Evolutionary conservation across 2,329 filamentous ascomycete genomes (phyloP), one percentile per base, ranked within the genome.

Genomic region (Trichocomaceae sp.): DNA sequence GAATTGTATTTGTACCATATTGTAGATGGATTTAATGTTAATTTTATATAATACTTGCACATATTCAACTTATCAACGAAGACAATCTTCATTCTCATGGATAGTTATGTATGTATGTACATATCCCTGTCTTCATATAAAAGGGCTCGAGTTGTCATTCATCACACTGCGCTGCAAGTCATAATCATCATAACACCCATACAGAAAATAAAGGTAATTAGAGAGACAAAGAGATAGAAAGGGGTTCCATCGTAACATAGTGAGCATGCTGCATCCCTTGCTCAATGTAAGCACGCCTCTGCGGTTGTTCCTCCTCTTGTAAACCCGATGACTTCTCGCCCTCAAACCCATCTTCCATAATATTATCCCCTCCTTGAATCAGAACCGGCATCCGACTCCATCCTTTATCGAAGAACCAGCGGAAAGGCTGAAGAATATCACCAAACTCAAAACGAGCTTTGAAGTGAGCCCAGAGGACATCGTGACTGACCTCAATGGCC

Each of bases 401-500:
- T 22, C 15, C 44, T n/a, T 54, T 58, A 15, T 23, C 31, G 29
- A 65, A 60, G 12, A 67, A 55, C 23, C 60, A 60, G 9, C 33
- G 54, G 13, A 67, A 33, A 2, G 63, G 54, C 5, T 55, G 52
- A 41, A 19, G 26, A 4, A 52, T 23, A 23, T 37, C 49, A 10
- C 61, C 50, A 12, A 57, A 47, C 2, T 33, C 47, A 2, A 59
- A 46, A 5, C 47, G 50, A 20, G 29, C 17, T 23, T 50, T 50
- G 23, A 59, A 57, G 4, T 26, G 15, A 20, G 54, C 50, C 65
- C 64, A 67, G 47, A 66, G 48, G 52, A 59, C 58, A 20, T 63
- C 63, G 53, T 68, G 64, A 2, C 63, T 63, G 15, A 63, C n/a
- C 22, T 65, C 59, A 10, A 68, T 47, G 8, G 55, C 31, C 19